Evolutionary conservation across 345 rosid species (phyloP), one percentile per base, ranked within the genome.

Genomic region (Physaria fendleri): DNA sequence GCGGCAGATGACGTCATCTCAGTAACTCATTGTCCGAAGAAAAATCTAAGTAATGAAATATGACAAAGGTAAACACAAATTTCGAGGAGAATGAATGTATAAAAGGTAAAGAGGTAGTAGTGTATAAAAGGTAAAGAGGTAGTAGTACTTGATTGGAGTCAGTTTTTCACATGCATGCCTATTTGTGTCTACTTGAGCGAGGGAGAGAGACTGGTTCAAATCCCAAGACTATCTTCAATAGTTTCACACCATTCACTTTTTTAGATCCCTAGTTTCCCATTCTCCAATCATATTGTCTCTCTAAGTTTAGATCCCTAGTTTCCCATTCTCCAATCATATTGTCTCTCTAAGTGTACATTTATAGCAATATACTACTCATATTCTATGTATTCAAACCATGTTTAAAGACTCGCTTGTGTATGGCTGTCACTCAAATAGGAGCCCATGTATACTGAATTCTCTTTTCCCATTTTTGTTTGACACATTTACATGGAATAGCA

Each of bases 101-200:
- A 43, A 21, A 9, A 22, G 15, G 5, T 21, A 20, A 27, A 55
- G n/a, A n/a, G 28, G 15, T 29, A 58, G 37, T 10, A 39, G 33
- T 48, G 39, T 32, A 33, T 18, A 30, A 66, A 66, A 48, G 57
- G 41, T 20, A 41, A 59, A 50, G 54, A 42, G 40, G 3, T 35
- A n/a, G 3, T 35, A n/a, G 60, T 66, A 67, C 72, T 59, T 11
- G 66, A 67, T 67, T 33, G 34, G 53, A n/a, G 44, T 67, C 45
- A 67, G 66, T 5, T 49, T 5, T 49, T 59, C 72, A 67, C 72
- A 67, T 50, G 65, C 72, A 67, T 59, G 72, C 72, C 72, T 67
- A 66, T 66, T 55, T 40, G 57, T 66, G 71, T 57, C 64, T 57
- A 23, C 59, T 66, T 66, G 65, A 37, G 71, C 48, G 16, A 66